A percentile compares a stretch with the other conserved stretches of the same genome.
These are phyloP conservation scores for Solanum hybrid DNA, from an alignment of 305 asterid genomes.

Conservation along the genomic window DNA sequence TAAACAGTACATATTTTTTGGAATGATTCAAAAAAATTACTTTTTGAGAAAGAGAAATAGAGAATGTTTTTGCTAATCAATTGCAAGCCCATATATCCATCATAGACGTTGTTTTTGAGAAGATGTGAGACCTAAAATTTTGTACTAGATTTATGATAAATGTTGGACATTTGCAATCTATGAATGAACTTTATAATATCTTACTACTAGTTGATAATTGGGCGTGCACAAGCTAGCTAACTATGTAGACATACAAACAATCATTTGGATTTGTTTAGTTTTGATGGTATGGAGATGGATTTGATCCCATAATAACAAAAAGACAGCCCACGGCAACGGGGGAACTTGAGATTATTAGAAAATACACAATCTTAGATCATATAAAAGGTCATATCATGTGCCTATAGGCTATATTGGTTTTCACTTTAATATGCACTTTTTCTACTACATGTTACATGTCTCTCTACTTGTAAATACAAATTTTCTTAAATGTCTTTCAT, in stretches of 20 bases:
- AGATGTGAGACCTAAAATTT: neutral
- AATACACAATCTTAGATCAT: neutral
- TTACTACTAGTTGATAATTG: neutral
- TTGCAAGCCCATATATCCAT: neutral
- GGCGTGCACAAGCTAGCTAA: neutral
- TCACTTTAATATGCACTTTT: neutral
- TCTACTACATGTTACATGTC: neutral
- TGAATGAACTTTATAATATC: neutral
- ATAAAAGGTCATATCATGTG: neutral
- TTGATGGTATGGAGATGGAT: neutral
- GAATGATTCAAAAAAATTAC: neutral
- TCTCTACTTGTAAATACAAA: neutral
- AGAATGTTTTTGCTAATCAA: neutral
- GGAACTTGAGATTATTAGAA: neutral
- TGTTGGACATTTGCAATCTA: neutral
- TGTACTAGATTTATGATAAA: neutral
- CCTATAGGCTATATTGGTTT: neutral
- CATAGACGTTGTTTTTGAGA: neutral
- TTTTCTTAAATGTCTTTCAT: neutral
- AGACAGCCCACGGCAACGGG: neutral
- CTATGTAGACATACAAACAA: neutral
- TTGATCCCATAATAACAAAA: neutral
- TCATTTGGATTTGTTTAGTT: neutral
- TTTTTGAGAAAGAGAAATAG: neutral
- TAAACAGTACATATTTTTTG: neutral